Conservation (phyloP, 1,139 yeast genomes). For the Blastobotrys ciferrii region DNA sequence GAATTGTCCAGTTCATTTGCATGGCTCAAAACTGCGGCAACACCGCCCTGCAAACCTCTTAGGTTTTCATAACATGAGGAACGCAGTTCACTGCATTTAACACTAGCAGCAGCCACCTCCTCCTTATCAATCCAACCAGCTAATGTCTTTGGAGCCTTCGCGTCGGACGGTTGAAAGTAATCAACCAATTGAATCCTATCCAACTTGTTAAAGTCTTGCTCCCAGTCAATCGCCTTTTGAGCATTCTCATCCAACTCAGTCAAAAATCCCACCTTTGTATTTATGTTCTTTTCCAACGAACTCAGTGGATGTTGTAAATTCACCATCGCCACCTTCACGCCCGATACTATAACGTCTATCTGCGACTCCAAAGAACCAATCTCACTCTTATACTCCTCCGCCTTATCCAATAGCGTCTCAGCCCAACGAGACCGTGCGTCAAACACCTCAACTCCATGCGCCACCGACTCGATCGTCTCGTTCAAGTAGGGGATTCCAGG, state of each 20-base stretch:
- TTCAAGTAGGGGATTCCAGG: conserved; percentile 1
- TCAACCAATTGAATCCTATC: conserved; percentile 19
- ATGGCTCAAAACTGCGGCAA: conserved; percentile 22
- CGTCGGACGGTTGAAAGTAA: conserved; percentile 7
- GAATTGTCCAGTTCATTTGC: conserved; percentile 23
- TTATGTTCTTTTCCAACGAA: conserved; percentile 28
- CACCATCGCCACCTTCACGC: conserved; percentile 31
- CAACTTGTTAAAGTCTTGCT: conserved; percentile 17
- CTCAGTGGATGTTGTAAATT: conserved; percentile 32
- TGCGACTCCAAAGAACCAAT: conserved; percentile 19
- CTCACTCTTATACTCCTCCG: conserved; percentile 12
- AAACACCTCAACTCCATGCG: conserved; percentile 10
- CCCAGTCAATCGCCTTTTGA: conserved; percentile 28
- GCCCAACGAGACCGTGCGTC: conserved; percentile 20
- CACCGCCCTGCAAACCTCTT: neutral
- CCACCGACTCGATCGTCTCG: conserved; percentile 2
- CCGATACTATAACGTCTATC: conserved; percentile 29
- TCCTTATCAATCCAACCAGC: conserved; percentile 30
- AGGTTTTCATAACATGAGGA: conserved; percentile 12
- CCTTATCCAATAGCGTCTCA: conserved; percentile 15
- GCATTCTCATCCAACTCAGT: conserved; percentile 28
- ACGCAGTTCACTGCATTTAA: conserved; percentile 18
- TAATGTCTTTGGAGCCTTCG: conserved; percentile 21
- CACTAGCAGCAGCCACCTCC: conserved; percentile 15
- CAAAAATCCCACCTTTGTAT: conserved; percentile 28